phyloP scores from a whole-genome alignment of 805 yeast genomes.

The Saccharomycopsis oosterbeekiorum region DNA sequence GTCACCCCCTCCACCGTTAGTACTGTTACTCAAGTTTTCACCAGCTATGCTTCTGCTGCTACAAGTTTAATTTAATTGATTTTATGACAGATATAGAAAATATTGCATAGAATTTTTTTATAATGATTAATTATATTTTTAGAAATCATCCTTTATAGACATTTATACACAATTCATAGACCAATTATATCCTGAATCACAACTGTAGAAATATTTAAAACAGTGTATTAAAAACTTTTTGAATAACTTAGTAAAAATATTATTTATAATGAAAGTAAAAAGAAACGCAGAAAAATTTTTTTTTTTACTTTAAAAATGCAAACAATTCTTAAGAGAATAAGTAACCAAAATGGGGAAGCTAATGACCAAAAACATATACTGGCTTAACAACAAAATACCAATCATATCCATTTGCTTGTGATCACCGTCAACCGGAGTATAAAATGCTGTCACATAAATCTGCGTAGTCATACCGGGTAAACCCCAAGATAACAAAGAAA shows the following conservation, averaged over 20 bases:
- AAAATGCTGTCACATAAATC: slow-evolving; percentile 80
- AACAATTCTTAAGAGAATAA: slow-evolving; percentile 11
- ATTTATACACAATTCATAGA: background rate
- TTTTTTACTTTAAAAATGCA: background rate
- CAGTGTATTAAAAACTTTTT: too few species aligned
- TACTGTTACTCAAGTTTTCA: background rate
- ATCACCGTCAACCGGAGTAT: slow-evolving; percentile 50
- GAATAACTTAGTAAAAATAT: too few species aligned
- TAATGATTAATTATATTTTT: background rate
- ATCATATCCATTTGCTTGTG: slow-evolving; percentile 69
- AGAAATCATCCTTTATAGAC: background rate
- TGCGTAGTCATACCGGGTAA: slow-evolving; percentile 86
- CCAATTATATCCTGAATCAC: background rate
- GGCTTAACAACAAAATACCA: slow-evolving; percentile 64
- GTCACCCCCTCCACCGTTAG: background rate
- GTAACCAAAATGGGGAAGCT: slow-evolving; percentile 17
- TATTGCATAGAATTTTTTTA: background rate
- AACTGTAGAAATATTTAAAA: background rate
- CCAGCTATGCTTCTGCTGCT: slow-evolving; percentile 1
- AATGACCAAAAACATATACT: slow-evolving; percentile 39
- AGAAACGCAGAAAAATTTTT: background rate
- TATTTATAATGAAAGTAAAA: background rate
- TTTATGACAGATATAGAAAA: background rate
- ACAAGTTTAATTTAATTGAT: background rate
- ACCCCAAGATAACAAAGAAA: slow-evolving; percentile 66